Conservation (phyloP, 2,329 filamentous ascomycete species). For the Venturia aucupariae region DNA sequence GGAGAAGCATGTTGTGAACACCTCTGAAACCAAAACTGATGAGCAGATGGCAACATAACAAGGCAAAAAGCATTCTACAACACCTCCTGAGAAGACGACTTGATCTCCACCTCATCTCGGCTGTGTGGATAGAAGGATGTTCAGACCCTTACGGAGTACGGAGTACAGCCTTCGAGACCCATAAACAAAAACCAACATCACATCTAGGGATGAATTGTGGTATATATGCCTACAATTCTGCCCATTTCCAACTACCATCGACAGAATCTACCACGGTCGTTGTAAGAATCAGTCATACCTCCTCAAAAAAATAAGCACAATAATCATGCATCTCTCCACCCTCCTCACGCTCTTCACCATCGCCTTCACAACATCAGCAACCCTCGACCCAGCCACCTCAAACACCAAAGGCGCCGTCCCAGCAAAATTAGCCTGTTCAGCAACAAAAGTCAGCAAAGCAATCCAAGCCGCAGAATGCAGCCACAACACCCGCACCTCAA, state of each 20-base stretch:
- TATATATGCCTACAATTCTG: background rate
- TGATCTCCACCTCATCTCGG: background rate
- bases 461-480: conserved; percentile 21
- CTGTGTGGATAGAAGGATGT: background rate
- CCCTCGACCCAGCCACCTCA: conserved; percentile 28
- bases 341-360: conserved; percentile 12
- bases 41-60: background rate
- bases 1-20: background rate
- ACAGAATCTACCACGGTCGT: too few species aligned
- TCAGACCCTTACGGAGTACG: too few species aligned
- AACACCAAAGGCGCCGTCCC: conserved; percentile 30
- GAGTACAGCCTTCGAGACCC: background rate
- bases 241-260: background rate
- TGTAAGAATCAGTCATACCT: too few species aligned
- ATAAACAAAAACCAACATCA: background rate
- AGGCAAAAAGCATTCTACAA: background rate
- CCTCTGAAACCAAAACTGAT: background rate
- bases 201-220: background rate
- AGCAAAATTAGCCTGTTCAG: conserved; percentile 19
- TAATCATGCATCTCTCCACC: background rate
- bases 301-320: too few species aligned
- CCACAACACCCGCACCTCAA: conserved; percentile 31
- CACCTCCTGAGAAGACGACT: background rate
- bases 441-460: conserved; percentile 23
- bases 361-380: conserved; percentile 22